Evolutionary conservation across 2,329 filamentous ascomycete genomes (phyloP).

Genomic region (Fusarium humuli): DNA sequence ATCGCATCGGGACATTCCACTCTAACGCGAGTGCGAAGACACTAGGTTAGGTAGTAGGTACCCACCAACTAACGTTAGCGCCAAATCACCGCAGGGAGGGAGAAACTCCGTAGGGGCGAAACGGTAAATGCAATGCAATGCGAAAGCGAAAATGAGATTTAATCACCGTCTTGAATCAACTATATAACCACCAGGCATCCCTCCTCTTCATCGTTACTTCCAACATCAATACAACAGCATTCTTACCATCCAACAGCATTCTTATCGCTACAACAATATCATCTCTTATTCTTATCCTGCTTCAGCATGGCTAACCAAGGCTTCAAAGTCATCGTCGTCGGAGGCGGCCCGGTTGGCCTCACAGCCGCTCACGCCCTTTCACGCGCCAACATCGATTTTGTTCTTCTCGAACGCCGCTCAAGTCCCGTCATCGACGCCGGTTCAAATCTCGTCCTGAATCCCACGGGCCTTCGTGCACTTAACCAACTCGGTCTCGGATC

Average conservation of each 20-base stretch:
- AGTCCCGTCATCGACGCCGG: slow-evolving; percentile 47
- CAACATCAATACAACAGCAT: background rate
- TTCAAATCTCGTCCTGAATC: slow-evolving; percentile 50
- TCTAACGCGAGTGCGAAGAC: slow-evolving; percentile 22
- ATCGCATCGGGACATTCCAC: background rate
- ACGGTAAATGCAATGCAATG: slow-evolving; percentile 3
- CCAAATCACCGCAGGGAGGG: background rate
- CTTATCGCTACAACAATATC: background rate
- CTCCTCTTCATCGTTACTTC: too few relatives aligned
- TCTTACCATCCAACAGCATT: background rate
- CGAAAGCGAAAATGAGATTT: background rate
- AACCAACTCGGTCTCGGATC: slow-evolving; percentile 50
- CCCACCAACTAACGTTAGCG: background rate
- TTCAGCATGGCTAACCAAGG: background rate
- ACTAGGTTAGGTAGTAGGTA: background rate
- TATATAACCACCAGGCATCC: background rate
- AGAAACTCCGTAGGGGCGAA: background rate
- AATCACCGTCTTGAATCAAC: background rate
- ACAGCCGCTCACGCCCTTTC: slow-evolving; percentile 44
- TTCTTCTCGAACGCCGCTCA: slow-evolving; percentile 52
- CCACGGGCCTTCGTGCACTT: slow-evolving; percentile 47
- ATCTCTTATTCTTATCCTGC: background rate
- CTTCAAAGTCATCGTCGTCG: slow-evolving; percentile 45
- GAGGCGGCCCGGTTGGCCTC: slow-evolving; percentile 47
- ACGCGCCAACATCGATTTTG: slow-evolving; percentile 52